These are phyloP conservation scores for Phytophthora pini DNA, from an alignment of 352 stramenopile species.

Conservation along the genomic window DNA sequence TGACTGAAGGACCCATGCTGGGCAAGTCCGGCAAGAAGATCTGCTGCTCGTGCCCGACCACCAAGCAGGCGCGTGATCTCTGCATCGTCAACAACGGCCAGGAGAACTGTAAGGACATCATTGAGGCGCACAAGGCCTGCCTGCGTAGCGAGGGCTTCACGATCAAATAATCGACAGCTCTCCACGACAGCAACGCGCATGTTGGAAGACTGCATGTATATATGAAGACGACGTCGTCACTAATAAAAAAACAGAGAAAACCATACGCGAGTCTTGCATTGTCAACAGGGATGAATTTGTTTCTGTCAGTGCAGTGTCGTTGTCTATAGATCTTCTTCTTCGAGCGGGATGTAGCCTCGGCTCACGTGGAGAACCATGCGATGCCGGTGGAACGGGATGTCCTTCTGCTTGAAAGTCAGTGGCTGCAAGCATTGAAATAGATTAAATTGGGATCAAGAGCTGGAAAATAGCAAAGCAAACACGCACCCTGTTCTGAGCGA, in stretches of 20 bases:
- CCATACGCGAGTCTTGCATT: conserved; percentile 3
- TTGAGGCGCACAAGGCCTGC: conserved; percentile 98
- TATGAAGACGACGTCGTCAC: conserved; percentile 33
- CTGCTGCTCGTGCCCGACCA: conserved; percentile 98
- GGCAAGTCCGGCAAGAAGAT: conserved; percentile 98
- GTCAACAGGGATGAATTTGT: neutral
- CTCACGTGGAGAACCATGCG: conserved; percentile 83
- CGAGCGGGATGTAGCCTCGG: conserved; percentile 62
- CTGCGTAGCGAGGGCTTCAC: conserved; percentile 96
- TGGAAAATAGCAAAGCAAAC: neutral
- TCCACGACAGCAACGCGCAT: conserved; percentile 6
- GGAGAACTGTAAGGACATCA: conserved; percentile 94
- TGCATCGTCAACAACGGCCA: conserved; percentile 93
- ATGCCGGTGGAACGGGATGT: conserved; percentile 87
- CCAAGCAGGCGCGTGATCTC: conserved; percentile 93
- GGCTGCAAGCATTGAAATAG: conserved; percentile 37
- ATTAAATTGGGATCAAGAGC: neutral
- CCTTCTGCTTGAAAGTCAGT: conserved; percentile 75
- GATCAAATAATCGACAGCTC: conserved; percentile 72
- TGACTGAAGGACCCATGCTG: conserved; percentile 52
- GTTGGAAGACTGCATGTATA: conserved; percentile 27
- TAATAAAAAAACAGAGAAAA: conserved; percentile 24
- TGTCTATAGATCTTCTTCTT: conserved; percentile 68
- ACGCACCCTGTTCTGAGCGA: conserved; percentile 71
- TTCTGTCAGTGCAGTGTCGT: neutral